These are phyloP conservation scores for Daldinia eschscholtzii DNA, from an alignment of 2,329 filamentous ascomycete genomes.

Conservation along the genomic window DNA sequence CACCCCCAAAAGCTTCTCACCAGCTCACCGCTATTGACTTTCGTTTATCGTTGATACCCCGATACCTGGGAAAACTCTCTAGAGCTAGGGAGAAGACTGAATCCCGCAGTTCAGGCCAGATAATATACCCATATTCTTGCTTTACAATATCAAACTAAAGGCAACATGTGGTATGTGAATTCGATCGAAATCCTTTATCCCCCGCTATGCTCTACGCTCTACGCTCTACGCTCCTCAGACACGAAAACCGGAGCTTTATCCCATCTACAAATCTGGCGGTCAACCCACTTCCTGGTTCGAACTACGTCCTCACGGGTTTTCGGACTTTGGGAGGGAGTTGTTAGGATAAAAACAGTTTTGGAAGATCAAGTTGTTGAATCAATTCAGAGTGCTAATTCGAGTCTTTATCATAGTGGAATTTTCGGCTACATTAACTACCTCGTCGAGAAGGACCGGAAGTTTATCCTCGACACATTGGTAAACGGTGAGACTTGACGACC, in stretches of 20 bases:
- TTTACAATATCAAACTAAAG: constrained; percentile 32
- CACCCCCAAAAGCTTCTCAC: constrained; percentile 17
- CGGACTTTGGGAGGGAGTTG: constrained; percentile 1
- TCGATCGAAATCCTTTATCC: constrained; percentile 24
- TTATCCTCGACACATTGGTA: constrained; percentile 94
- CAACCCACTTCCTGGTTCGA: constrained; percentile 15
- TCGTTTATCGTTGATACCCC: constrained; percentile 43
- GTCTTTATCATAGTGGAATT: constrained; percentile 75
- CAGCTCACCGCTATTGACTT: constrained; percentile 42
- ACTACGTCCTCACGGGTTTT: constrained; percentile 11
- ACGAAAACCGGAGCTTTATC: constrained; percentile 14
- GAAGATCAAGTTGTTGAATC: constrained; percentile 18
- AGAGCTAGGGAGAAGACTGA: constrained; percentile 22
- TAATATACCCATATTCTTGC: constrained; percentile 26
- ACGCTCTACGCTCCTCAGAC: constrained; percentile 2
- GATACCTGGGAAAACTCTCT: constrained; percentile 5
- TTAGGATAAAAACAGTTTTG: constrained; percentile 9
- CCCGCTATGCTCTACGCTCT: constrained; percentile 9
- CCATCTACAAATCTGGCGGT: constrained; percentile 5
- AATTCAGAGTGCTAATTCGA: constrained; percentile 46
- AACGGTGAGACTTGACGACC: constrained; percentile 76
- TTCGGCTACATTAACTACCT: constrained; percentile 99
- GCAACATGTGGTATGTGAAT: constrained; percentile 54
- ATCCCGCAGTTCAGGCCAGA: constrained; percentile 30
- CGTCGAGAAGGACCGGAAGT: constrained; percentile 98